These are phyloP conservation scores for Eurotiales sp. DNA, from an alignment of 2,329 filamentous ascomycete genomes.

Conservation along the genomic window DNA sequence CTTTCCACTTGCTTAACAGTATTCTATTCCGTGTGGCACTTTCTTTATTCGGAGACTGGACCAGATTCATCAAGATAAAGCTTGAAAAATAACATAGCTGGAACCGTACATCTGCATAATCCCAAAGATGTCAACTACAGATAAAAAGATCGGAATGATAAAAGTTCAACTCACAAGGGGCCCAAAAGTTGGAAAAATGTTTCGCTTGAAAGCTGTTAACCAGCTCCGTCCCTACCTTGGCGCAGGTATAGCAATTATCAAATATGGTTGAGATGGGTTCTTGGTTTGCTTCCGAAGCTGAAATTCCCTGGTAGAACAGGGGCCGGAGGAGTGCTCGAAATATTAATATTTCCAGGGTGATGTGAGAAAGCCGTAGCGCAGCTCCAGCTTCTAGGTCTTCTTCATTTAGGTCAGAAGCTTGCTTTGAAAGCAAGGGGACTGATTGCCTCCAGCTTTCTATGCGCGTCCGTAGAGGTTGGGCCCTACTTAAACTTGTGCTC, in stretches of 20 bases:
- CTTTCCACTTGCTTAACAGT: neutral
- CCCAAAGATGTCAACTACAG: neutral
- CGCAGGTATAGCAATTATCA: conserved; percentile 1
- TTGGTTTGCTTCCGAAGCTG: neutral
- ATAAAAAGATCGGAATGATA: neutral
- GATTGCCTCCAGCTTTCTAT: conserved; percentile 3
- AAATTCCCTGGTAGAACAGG: neutral
- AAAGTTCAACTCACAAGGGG: conserved; percentile 2
- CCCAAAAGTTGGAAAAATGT: conserved; percentile 4
- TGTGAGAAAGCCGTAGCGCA: neutral
- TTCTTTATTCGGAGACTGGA: neutral
- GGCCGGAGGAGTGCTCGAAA: conserved; percentile 5
- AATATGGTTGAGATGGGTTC: conserved; percentile 1
- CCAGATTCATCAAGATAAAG: conserved; percentile 1
- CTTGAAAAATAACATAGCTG: conserved; percentile 6
- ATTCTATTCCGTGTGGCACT: neutral
- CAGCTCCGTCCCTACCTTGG: neutral
- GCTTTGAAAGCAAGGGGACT: neutral
- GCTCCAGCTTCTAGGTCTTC: conserved; percentile 1
- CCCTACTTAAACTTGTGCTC: neutral
- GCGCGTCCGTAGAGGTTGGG: conserved; percentile 2
- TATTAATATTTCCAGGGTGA: conserved; percentile 2
- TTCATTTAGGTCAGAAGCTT: neutral
- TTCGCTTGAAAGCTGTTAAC: neutral
- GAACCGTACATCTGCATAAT: conserved; percentile 1